Evolutionary conservation across 352 stramenopile species (phyloP), one percentile per base, ranked within the genome.

Genomic region (Globisporangium barbulae): DNA sequence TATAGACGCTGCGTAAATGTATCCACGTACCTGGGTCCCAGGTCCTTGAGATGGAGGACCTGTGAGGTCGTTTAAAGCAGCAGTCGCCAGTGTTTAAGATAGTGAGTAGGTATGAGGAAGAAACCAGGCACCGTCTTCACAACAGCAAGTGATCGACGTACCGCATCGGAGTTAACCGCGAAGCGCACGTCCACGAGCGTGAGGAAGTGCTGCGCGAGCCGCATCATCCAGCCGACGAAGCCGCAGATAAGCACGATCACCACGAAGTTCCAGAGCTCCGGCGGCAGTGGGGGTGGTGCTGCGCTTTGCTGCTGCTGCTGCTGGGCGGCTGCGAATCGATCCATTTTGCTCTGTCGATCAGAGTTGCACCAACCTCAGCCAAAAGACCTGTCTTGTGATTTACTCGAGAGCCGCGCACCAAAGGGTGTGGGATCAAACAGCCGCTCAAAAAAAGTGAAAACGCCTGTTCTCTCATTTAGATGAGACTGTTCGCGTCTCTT

Each of bases 201-300:
- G 48, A 83, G 64, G 35, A 73, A 47, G 47, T 81, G 65, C 19
- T 74, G 68, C 56, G 76, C 37, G 22, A 90, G 68, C 9, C 77
- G 77, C 53, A 75, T 52, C 48, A 71, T 56, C 81, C 77, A 90
- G 3, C 67, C 67, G 44, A 81, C 41, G 9, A 89, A 60, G 10
- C 70, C 66, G 48, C 74, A 83, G 41, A 85, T 54, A 55, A 83
- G 56, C 15, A 75, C 41, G n/a, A 86, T 57, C 28, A 76, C 71
- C 42, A 63, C 72, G 8, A 88, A 69, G 63, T 90, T 90, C 79
- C 81, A 90, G 41, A 86, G 67, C 69, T 90, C 81, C 3, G 73
- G 73, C 7, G 76, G 19, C 22, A 83, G 63, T 37, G 68, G 63
- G 42, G 69, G 65, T 45, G 68, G n/a, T n/a, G 52, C 19, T 25